Conservation (phyloP, 495 filamentous ascomycete species). For the Penicillium diatomitis region DNA sequence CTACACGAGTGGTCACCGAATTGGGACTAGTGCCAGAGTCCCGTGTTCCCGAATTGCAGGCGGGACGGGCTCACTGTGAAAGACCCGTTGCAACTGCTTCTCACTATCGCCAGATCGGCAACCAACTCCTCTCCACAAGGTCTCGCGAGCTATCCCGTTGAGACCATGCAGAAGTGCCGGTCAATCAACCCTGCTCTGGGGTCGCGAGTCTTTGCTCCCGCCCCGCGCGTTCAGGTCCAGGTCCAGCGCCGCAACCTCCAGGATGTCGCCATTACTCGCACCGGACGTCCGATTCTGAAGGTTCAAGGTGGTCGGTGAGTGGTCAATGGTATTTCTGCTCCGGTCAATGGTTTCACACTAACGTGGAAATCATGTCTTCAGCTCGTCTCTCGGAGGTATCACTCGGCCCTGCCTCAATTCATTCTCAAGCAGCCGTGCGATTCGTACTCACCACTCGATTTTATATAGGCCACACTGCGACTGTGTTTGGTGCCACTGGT, state of each 20-base stretch:
- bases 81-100: slow-evolving; percentile 19
- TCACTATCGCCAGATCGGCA: slow-evolving; percentile 22
- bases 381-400: slow-evolving; percentile 78
- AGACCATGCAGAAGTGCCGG: slow-evolving; percentile 46
- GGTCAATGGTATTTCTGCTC: slow-evolving; percentile 9
- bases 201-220: slow-evolving; percentile 32
- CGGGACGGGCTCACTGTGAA: slow-evolving; percentile 15
- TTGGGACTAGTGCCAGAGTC: slow-evolving; percentile 31
- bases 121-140: slow-evolving; percentile 27
- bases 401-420: slow-evolving; percentile 14
- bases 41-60: slow-evolving; percentile 29
- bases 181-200: slow-evolving; percentile 37
- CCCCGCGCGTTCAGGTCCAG: slow-evolving; percentile 35
- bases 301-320: slow-evolving; percentile 74
- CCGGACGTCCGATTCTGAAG: slow-evolving; percentile 78
- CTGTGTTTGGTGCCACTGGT: slow-evolving; percentile 95
- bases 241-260: slow-evolving; percentile 50
- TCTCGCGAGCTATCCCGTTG: slow-evolving; percentile 23
- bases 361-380: slow-evolving; percentile 18
- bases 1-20: slow-evolving; percentile 9
- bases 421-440: slow-evolving; percentile 9
- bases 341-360: too few relatives aligned
- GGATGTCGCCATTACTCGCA: slow-evolving; percentile 77
- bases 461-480: slow-evolving; percentile 75
- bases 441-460: slow-evolving; percentile 18